A percentile compares a stretch with the other conserved stretches of the same genome.
phyloP scores from a whole-genome alignment of 73 alveolate species.

The Breviolum minutum region DNA sequence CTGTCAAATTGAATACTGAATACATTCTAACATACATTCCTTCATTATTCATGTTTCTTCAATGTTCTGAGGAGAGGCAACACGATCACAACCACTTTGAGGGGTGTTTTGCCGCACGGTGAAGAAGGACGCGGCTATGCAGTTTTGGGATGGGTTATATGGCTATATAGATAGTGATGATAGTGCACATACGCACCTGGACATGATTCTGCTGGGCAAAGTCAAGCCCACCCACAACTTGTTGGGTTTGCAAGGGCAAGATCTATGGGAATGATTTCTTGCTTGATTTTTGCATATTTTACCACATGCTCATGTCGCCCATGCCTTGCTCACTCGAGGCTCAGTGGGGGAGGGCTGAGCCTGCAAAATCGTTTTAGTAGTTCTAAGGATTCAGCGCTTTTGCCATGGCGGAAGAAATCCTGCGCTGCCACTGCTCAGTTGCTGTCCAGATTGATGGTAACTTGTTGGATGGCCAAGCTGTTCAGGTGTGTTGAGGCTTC shows the following conservation, averaged over 20 bases:
- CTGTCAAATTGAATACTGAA: neutral
- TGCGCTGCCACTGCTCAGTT: conserved; percentile 47
- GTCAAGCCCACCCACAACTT: too few species aligned
- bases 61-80: neutral
- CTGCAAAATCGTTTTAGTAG: too few species aligned
- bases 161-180: neutral
- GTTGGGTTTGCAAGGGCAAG: too few species aligned
- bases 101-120: conserved; percentile 4
- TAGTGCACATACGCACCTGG: neutral
- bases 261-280: too few species aligned
- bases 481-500: too few species aligned
- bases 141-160: neutral
- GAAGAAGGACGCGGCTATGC: conserved; percentile 12
- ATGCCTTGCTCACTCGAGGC: too few species aligned
- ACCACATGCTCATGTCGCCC: too few species aligned
- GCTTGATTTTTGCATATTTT: too few species aligned
- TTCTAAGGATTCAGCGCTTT: neutral
- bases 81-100: conserved; percentile 25
- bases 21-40: neutral
- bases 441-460: neutral
- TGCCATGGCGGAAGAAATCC: neutral
- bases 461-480: neutral
- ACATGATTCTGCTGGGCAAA: too few species aligned
- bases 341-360: too few species aligned
- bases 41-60: neutral